Base-by-base conservation (phyloP, 2,329 filamentous ascomycete species). In the Neospermospora avenae region DNA sequence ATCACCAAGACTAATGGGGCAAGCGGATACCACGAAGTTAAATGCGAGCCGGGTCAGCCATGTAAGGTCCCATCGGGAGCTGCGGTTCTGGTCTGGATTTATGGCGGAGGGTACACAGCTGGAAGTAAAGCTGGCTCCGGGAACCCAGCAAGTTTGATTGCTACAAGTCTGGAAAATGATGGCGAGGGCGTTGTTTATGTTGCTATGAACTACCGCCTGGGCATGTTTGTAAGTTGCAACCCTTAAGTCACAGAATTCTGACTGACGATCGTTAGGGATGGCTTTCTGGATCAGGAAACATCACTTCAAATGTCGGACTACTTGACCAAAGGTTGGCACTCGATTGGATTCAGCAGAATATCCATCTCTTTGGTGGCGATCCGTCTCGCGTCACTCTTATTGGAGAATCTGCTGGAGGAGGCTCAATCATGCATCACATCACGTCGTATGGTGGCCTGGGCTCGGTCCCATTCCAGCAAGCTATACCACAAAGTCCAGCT, bases 311-410 rank as follows among this genome's bases (percentile, higher is more conserved):
- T 66, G 77, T 76, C 13, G 81, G 76, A 1, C 71, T 84, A 0
- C 74, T 77, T 59, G 82, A 85, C 61, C 83, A 85, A 65, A 75
- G 80, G 14, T 73, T 83, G 18, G 81, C 81, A 24, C 72, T 87
- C 7, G 74, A 84, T 65, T 87, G 84, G 84, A 76, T 85, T 3
- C 77, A 81, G 57, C 68, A 78, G 42, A 73, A 83, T 61, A 83
- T 84, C 57, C 72, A 78, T 64, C 70, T 77, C 11, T 86, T 85
- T 64, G 82, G 83, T 10, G 83, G 83, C 13, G 78, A 84, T 67
- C 71, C 76, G 2, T 69, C 74, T 3, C 73, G 75, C 14, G 77
- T 84, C 39, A 83, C 81, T 0, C 74, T 83, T 14, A 74, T 81
- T 18, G 81, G 80, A 5, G 72, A 80, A 61, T 80, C 77, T 16